Evolutionary conservation across 257 asterid species (phyloP), one percentile per base, ranked within the genome.

Genomic region (Penstemon barbatus): DNA sequence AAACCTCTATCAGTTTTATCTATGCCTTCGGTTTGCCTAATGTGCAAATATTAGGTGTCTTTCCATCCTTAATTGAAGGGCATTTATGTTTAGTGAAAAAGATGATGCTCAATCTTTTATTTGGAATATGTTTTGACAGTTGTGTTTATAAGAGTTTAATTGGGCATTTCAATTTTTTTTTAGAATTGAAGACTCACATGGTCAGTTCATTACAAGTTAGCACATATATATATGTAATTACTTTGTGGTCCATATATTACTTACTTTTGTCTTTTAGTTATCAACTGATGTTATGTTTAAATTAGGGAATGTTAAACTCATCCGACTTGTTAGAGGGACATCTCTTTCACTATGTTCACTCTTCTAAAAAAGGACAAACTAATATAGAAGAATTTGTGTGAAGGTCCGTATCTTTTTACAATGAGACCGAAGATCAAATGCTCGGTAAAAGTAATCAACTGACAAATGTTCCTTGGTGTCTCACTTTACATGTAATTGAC

Each of bases 61-160:
- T 19, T 10, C 25, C 57, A 46, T 57, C 13, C 19, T 64, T 50
- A 41, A 72, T 40, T 18, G 63, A 19, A 54, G 13, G 51, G 8
- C 37, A 33, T 56, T 7, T 25, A 56, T 55, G 63, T 43, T 5
- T 57, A 44, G 10, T 45, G 7, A 59, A 39, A 41, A 59, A 11
- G 52, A 7, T 9, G 8, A 43, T 18, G 42, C 10, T 58, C 41
- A 11, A 15, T 48, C 33, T 33, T 39, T 33, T 40, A 41, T 12
- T 68, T 70, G 61, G 51, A 40, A 19, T 70, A 43, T 68, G 48
- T n/a, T n/a, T n/a, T n/a, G n/a, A n/a, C n/a, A n/a, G n/a, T 50
- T 50, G 43, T 49, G 55, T 39, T 69, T 15, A 60, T 52, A 36
- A 70, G 60, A 51, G 48, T 50, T 39, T 13, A 8, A 3, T 39